A percentile compares a stretch with the other conserved stretches of the same genome.
Evolutionary conservation across 2,329 filamentous ascomycete genomes (phyloP).

Genomic region (Exophiala bonariae): DNA sequence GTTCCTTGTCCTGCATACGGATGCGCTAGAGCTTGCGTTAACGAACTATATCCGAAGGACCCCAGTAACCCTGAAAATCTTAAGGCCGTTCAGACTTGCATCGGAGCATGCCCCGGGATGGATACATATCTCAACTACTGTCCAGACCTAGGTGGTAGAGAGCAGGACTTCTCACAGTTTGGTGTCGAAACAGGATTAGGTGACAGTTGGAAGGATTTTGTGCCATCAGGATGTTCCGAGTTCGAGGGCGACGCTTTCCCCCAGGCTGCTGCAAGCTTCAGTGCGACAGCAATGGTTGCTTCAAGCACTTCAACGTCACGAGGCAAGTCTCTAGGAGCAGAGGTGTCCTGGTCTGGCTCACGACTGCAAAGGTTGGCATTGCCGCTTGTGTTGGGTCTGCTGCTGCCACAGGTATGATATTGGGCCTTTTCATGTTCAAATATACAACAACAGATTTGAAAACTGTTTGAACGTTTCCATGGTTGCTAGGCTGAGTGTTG

Average conservation of each 20-base stretch:
- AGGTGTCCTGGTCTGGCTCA: too few relatives aligned
- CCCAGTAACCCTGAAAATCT: not conserved
- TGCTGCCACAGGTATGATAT: too few relatives aligned
- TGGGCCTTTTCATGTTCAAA: too few relatives aligned
- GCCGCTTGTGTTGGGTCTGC: too few relatives aligned
- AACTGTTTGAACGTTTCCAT: too few relatives aligned
- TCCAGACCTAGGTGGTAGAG: not conserved
- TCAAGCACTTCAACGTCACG: too few relatives aligned
- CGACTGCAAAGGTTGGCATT: too few relatives aligned
- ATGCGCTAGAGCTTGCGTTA: not conserved
- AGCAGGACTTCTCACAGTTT: not conserved
- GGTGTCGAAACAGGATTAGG: not conserved
- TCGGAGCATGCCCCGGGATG: not conserved
- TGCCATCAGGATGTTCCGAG: not conserved
- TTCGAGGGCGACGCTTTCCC: not conserved
- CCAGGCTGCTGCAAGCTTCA: not conserved
- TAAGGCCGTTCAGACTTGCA: not conserved
- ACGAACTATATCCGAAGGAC: not conserved
- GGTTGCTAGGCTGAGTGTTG: too few relatives aligned
- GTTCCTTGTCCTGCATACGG: not conserved
- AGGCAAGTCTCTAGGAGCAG: too few relatives aligned
- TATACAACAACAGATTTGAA: too few relatives aligned
- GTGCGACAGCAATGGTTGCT: too few relatives aligned
- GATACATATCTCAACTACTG: not conserved
- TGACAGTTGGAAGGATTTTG: not conserved